Conservation (phyloP, 176 grass and related monocot genomes). For the Zizania latifolia region DNA sequence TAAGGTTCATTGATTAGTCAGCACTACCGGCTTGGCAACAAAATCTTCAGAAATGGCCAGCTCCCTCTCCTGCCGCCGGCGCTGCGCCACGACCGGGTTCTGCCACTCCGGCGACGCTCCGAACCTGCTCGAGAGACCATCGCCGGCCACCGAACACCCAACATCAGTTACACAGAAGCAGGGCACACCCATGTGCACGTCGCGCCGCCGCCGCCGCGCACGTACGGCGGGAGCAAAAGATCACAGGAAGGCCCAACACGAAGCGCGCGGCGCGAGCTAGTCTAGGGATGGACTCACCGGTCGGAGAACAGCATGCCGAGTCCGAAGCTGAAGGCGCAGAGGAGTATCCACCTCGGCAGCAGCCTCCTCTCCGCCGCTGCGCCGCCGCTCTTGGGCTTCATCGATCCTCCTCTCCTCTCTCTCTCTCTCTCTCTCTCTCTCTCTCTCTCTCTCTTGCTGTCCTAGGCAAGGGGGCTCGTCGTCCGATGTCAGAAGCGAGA, state of each 20-base stretch:
- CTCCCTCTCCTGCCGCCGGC: slow-evolving; percentile 21
- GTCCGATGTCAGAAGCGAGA: neutral
- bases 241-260: neutral
- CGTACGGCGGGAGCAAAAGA: neutral
- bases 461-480: neutral
- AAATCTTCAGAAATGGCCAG: slow-evolving; percentile 26
- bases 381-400: slow-evolving; percentile 56
- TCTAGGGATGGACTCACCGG: slow-evolving; percentile 44
- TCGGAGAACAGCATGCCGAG: slow-evolving; percentile 72
- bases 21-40: slow-evolving; percentile 32
- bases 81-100: slow-evolving; percentile 17
- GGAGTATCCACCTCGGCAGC: slow-evolving; percentile 48
- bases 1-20: neutral
- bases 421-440: neutral
- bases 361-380: slow-evolving; percentile 39
- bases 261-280: neutral
- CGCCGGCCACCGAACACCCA: neutral
- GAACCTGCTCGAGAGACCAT: slow-evolving; percentile 24
- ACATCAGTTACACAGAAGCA: slow-evolving; percentile 4
- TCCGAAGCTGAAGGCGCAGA: slow-evolving; percentile 65
- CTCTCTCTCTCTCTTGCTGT: neutral
- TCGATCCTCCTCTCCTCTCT: neutral
- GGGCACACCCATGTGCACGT: neutral
- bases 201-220: neutral
- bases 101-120: slow-evolving; percentile 40